Base-by-base conservation (phyloP, 345 rosid genomes). In the Carallia brachiata region DNA sequence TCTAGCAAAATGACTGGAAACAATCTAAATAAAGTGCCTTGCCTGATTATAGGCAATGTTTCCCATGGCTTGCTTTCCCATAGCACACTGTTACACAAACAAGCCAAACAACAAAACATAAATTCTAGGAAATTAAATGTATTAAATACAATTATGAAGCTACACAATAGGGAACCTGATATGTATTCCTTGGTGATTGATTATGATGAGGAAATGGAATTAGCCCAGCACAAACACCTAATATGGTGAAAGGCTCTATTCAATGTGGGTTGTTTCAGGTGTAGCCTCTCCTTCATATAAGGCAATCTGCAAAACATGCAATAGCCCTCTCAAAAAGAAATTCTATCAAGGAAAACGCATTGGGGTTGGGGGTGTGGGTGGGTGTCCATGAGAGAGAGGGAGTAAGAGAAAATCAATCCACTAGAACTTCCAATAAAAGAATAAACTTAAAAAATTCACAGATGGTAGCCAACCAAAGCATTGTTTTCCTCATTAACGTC, bases 11-110 rank as follows among this genome's bases (percentile, higher is more conserved):
- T 12, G 50, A 52, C 62, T 27, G 28, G 62, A 61, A 48, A 70
- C 34, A 59, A 28, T 61, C 50, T 44, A 32, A 18, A 61, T 57
- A 69, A 68, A 19, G 37, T 52, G 62, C 75, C 89, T 81, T 80
- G 80, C 98, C 93, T 94, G 92, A 78, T 94, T 94, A 79, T 88
- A 90, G 64, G 97, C 97, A 65, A 94, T 88, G 75, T 90, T 94
- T 68, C 97, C 98, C 98, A 94, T 94, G 15, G 97, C 96, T 85
- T 94, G 98, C 86, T 94, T 94, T 66, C 98, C 98, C 97, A 94
- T 94, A 62, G 97, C 97, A 80, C 98, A 94, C 98, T 94, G 69
- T 61, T 50, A 73, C 50, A 79, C 9, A 72, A 60, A n/a, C 5
- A 62, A 65, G 10, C 52, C 52, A 62, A 23, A 67, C 28, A 30